phyloP scores from a whole-genome alignment of 148 eudicot species.

The Chenopodium berlandieri region DNA sequence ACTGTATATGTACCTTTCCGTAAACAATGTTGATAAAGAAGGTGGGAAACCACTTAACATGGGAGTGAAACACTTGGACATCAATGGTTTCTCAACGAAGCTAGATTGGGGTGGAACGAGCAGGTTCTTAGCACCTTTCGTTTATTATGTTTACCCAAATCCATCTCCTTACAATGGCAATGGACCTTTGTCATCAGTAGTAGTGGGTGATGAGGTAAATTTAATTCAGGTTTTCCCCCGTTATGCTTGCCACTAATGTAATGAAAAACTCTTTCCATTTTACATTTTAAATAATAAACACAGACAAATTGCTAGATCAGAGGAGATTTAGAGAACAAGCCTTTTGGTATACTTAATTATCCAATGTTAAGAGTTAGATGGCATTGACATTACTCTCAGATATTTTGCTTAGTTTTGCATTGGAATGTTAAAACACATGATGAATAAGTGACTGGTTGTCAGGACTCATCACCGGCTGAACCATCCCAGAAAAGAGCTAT shows the following conservation, averaged over 20 bases:
- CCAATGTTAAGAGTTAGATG: no score
- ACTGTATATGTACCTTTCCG: no score
- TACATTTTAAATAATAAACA: constrained; percentile 15
- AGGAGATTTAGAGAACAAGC: no score
- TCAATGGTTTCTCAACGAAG: constrained; percentile 55
- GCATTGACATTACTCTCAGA: no score
- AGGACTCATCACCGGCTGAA: constrained; percentile 24
- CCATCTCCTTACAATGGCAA: constrained; percentile 33
- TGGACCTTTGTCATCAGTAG: constrained; percentile 24
- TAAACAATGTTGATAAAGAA: constrained; percentile 51
- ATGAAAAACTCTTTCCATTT: no score
- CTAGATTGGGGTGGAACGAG: constrained; percentile 35
- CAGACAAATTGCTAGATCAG: no score
- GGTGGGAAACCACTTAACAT: constrained; percentile 76
- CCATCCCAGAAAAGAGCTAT: constrained; percentile 20
- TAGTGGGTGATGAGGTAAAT: not conserved
- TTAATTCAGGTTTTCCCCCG: no score
- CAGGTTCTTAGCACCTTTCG: constrained; percentile 64
- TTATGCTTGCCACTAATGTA: no score
- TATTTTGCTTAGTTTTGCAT: no score
- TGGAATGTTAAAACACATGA: no score
- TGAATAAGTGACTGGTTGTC: constrained; percentile 24
- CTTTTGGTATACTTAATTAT: no score
- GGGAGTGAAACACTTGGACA: constrained; percentile 41
- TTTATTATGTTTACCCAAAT: constrained; percentile 40